Evolutionary conservation across 192 early-diverging fungal genomes (phyloP), one percentile per base, ranked within the genome.

Genomic region (Allomyces macrogynus): DNA sequence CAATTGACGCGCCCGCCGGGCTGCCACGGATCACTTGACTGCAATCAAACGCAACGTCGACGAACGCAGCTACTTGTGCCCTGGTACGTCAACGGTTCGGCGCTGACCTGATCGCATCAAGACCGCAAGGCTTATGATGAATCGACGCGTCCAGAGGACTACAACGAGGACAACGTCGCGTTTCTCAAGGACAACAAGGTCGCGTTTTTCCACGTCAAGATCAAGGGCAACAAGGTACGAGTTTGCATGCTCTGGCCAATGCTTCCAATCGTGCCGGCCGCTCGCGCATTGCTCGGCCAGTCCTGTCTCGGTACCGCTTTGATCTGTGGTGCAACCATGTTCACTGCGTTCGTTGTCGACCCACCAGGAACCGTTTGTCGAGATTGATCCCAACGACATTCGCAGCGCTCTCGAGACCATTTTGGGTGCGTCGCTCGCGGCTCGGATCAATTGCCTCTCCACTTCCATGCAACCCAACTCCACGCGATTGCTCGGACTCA

Each of bases 191-290:
- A 79, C 11, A 84, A 96, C 70, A 64, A 72, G 2, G 89, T 98
- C 40, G 79, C 81, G 61, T 77, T 86, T 23, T 80, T 90, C 63
- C 93, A 95, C 62, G 87, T 86, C 66, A 73, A 78, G 61, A 84
- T 93, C 24, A 78, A 83, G 22, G 91, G 88, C 16, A 98, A 98
- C 71, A 98, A 97, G 73, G 86, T 84, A 67, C n/a, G 18, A 61
- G 72, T 67, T 9, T 72, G 75, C 20, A 75, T 75, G 74, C 70
- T 71, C 43, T 68, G 73, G 22, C 61, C 61, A 22, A 44, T 66
- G 62, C 68, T 77, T 0, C 65, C 67, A 0, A 66, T 70, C 61
- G 68, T 75, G 24, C 67, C 73, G 65, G 72, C 68, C 4, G 68
- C 75, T 66, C 74, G 2, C 14, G 27, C 18, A 8, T 23, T 11